Percentiles rank a stretch among this genome's conserved stretches.
These are phyloP conservation scores for Globisporangium sylvaticum DNA, from an alignment of 352 stramenopile species.

Conservation along the genomic window DNA sequence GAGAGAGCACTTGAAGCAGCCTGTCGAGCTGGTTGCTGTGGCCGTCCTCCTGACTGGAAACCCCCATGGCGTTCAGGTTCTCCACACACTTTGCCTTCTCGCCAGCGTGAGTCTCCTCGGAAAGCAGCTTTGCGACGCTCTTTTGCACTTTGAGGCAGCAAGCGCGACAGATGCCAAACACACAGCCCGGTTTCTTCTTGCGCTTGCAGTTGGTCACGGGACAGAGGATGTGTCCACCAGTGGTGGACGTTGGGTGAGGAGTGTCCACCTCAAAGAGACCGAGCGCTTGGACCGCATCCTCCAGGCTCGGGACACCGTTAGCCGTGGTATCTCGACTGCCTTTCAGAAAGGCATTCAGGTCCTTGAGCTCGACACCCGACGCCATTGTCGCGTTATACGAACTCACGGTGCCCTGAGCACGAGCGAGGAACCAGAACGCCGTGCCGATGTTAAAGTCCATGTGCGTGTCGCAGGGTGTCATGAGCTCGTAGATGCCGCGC, in stretches of 20 bases:
- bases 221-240: constrained; percentile 17
- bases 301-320: constrained; percentile 11
- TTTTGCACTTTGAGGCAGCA: constrained; percentile 56
- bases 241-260: neutral
- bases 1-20: constrained; percentile 17
- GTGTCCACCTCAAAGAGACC: constrained; percentile 18
- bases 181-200: constrained; percentile 42
- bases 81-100: constrained; percentile 12
- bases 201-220: constrained; percentile 35
- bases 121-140: constrained; percentile 14
- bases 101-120: constrained; percentile 5
- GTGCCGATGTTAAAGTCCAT: constrained; percentile 98
- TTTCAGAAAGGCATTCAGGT: constrained; percentile 42
- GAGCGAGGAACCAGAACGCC: constrained; percentile 94
- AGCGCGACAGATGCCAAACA: constrained; percentile 37
- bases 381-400: neutral
- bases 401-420: constrained; percentile 44
- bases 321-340: constrained; percentile 8
- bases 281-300: constrained; percentile 27
- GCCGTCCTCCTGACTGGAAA: constrained; percentile 12
- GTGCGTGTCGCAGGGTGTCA: constrained; percentile 85
- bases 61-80: constrained; percentile 30
- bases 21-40: constrained; percentile 10
- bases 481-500: constrained; percentile 65
- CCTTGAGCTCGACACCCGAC: constrained; percentile 11